Evolutionary conservation across 352 stramenopile species (phyloP).

Genomic region (Phytophthora sp.): DNA sequence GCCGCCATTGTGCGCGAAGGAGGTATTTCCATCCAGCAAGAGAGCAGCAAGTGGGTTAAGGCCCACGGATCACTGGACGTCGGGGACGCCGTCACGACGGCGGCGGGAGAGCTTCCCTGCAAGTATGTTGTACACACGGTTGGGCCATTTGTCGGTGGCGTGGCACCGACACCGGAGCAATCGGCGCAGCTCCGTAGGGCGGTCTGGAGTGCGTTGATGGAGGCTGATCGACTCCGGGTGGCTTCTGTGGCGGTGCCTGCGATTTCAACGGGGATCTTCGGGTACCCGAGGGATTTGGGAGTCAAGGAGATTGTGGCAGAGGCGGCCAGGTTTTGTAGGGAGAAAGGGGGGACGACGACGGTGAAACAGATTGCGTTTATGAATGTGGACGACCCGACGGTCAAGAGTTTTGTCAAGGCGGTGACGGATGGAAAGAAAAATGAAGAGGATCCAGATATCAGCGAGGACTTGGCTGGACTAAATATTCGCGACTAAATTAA

Average conservation of each 20-base stretch:
- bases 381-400: slow-evolving; percentile 48
- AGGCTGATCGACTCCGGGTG: slow-evolving; percentile 41
- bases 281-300: slow-evolving; percentile 50
- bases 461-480: slow-evolving; percentile 14
- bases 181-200: slow-evolving; percentile 41
- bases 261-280: slow-evolving; percentile 57
- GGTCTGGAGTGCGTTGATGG: slow-evolving; percentile 40
- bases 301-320: slow-evolving; percentile 49
- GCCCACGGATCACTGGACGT: slow-evolving; percentile 32
- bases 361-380: slow-evolving; percentile 40
- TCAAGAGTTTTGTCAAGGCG: slow-evolving; percentile 32
- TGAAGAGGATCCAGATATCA: slow-evolving; percentile 4
- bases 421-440: slow-evolving; percentile 16
- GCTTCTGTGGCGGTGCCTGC: slow-evolving; percentile 45
- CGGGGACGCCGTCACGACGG: slow-evolving; percentile 44
- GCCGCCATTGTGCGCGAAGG: slow-evolving; percentile 39
- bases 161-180: slow-evolving; percentile 30
- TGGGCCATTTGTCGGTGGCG: slow-evolving; percentile 33
- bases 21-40: slow-evolving; percentile 36
- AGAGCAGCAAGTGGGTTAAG: slow-evolving; percentile 42
- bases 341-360: slow-evolving; percentile 3
- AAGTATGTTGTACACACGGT: slow-evolving; percentile 57
- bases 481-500: slow-evolving; percentile 22
- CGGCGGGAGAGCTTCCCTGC: slow-evolving; percentile 38
- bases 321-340: slow-evolving; percentile 32